Conservation (phyloP, 768 basidiomycete genomes). For the Lyophyllum atratum region DNA sequence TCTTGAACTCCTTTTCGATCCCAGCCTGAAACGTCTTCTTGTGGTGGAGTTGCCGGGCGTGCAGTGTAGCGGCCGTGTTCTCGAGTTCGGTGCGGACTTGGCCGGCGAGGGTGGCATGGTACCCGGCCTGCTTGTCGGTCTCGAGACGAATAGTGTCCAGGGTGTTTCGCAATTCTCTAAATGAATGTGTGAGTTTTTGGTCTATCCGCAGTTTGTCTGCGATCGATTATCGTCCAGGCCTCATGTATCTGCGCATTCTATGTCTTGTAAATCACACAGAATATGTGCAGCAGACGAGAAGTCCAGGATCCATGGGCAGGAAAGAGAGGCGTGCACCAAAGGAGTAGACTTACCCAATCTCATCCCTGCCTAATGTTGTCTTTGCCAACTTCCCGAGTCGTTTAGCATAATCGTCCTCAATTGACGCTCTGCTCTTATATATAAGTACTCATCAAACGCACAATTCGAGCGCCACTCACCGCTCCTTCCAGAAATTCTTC, state of each 20-base stretch:
- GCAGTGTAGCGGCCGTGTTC: slow-evolving; percentile 57
- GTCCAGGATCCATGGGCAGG: not conserved
- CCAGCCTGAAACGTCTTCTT: slow-evolving; percentile 71
- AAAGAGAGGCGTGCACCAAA: not conserved
- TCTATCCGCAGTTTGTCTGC: not conserved
- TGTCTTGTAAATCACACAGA: not conserved
- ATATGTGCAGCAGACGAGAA: not conserved
- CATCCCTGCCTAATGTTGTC: slow-evolving; percentile 77
- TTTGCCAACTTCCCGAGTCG: slow-evolving; percentile 80
- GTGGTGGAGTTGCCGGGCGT: slow-evolving; percentile 65
- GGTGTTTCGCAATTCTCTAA: slow-evolving; percentile 79
- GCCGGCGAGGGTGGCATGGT: slow-evolving; percentile 72
- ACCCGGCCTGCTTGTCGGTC: slow-evolving; percentile 79
- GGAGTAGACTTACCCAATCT: slow-evolving; percentile 81
- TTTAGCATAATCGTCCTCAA: slow-evolving; percentile 96
- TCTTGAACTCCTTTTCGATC: slow-evolving; percentile 91
- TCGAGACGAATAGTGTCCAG: slow-evolving; percentile 81
- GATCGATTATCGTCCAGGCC: slow-evolving; percentile 6
- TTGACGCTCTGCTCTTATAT: slow-evolving; percentile 59
- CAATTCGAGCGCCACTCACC: slow-evolving; percentile 52
- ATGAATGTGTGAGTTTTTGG: slow-evolving; percentile 7
- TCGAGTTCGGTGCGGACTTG: slow-evolving; percentile 81
- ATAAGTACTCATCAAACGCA: not conserved
- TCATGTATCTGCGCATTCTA: slow-evolving; percentile 2
- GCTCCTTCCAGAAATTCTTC: slow-evolving; percentile 88